These are phyloP conservation scores for Yamadazyma aaseri DNA, from an alignment of 1,139 yeast species.

Conservation along the genomic window DNA sequence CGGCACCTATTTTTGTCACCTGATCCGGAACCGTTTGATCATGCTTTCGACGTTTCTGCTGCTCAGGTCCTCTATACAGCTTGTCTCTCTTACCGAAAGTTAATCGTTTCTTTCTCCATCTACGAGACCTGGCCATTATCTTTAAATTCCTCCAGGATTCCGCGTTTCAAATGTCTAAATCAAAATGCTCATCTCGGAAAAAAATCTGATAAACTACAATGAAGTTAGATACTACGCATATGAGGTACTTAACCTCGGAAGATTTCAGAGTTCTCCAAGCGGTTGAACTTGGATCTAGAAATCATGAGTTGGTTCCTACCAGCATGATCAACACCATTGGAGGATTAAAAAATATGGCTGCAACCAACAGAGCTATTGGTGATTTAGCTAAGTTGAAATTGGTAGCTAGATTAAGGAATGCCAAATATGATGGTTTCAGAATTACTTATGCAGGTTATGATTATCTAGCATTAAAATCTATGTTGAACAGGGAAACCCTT, in stretches of 20 bases:
- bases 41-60: background rate
- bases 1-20: slow-evolving; percentile 6
- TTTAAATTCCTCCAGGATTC: no score
- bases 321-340: slow-evolving; percentile 77
- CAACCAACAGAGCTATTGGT: slow-evolving; percentile 74
- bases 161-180: no score
- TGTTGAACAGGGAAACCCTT: slow-evolving; percentile 70
- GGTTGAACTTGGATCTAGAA: slow-evolving; percentile 84
- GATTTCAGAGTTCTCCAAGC: slow-evolving; percentile 91
- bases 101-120: background rate
- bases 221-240: slow-evolving; percentile 90
- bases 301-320: slow-evolving; percentile 95
- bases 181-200: background rate
- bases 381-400: slow-evolving; percentile 86
- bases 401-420: slow-evolving; percentile 76
- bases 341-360: slow-evolving; percentile 72
- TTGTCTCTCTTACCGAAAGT: slow-evolving; percentile 5
- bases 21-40: background rate
- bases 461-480: slow-evolving; percentile 81
- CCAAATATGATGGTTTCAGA: slow-evolving; percentile 88
- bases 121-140: no score
- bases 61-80: slow-evolving; percentile 1
- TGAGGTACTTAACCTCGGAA: slow-evolving; percentile 88
- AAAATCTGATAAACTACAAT: slow-evolving; percentile 28
- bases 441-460: slow-evolving; percentile 89